Evolutionary conservation across 2,329 filamentous ascomycete genomes (phyloP).

Genomic region (Purpureocillium takamizusanense): DNA sequence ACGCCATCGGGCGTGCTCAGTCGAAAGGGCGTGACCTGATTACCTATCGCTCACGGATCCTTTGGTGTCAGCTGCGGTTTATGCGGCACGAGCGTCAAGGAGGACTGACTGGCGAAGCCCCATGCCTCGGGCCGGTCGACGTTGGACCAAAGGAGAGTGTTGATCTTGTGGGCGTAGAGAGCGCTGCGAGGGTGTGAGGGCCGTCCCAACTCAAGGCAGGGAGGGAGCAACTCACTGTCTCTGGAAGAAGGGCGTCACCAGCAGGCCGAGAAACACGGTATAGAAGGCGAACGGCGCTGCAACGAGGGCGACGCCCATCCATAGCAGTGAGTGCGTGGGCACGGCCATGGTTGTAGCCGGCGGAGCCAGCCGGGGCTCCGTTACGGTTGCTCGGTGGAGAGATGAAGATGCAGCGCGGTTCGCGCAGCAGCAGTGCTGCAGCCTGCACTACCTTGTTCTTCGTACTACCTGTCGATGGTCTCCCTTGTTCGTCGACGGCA

Average conservation of each 20-base stretch:
- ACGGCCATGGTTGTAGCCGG: slow-evolving; percentile 18
- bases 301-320: slow-evolving; percentile 42
- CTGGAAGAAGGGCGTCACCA: slow-evolving; percentile 65
- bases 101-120: slow-evolving; percentile 66
- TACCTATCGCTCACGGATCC: slow-evolving; percentile 44
- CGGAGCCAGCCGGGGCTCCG: too few relatives aligned
- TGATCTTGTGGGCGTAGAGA: slow-evolving; percentile 75
- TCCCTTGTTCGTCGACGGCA: too few relatives aligned
- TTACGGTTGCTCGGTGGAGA: too few relatives aligned
- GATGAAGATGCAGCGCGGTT: too few relatives aligned
- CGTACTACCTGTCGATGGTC: too few relatives aligned
- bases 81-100: not conserved
- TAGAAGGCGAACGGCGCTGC: slow-evolving; percentile 56
- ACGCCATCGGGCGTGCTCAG: slow-evolving; percentile 67
- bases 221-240: slow-evolving; percentile 62
- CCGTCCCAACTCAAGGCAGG: too few relatives aligned
- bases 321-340: slow-evolving; percentile 20
- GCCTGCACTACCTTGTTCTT: too few relatives aligned
- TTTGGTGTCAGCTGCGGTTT: not conserved
- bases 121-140: slow-evolving; percentile 70
- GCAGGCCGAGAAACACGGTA: slow-evolving; percentile 51
- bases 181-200: slow-evolving; percentile 42
- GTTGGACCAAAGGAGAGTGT: slow-evolving; percentile 63
- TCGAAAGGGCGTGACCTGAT: slow-evolving; percentile 82
- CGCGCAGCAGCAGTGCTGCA: too few relatives aligned